Evolutionary conservation across 2,329 filamentous ascomycete species (phyloP).

Genomic region (Chrysoporthe austroafricana): DNA sequence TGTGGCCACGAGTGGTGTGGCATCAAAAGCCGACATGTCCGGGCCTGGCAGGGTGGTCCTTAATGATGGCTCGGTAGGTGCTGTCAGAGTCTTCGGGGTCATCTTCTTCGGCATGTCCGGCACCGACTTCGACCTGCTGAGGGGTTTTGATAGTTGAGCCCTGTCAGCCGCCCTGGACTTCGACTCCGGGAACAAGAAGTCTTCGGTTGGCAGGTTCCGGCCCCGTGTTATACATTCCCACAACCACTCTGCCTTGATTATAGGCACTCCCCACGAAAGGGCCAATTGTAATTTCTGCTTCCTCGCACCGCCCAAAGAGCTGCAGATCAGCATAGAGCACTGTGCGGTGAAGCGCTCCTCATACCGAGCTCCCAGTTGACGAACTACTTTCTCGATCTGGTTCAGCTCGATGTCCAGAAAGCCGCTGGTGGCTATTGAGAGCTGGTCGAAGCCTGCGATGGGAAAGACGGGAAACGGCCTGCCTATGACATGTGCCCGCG

Average conservation of each 20-base stretch:
- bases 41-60: constrained; percentile 19
- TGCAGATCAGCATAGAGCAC: constrained; percentile 79
- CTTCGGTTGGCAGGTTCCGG: constrained; percentile 48
- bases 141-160: constrained; percentile 13
- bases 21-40: constrained; percentile 29
- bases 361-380: constrained; percentile 79
- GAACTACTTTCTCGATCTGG: constrained; percentile 78
- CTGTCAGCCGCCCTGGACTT: constrained; percentile 35
- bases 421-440: constrained; percentile 79
- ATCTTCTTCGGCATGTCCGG: constrained; percentile 25
- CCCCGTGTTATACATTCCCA: constrained; percentile 75
- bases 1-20: constrained; percentile 18
- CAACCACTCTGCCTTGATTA: constrained; percentile 83
- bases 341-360: constrained; percentile 74
- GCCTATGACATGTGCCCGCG: constrained; percentile 72
- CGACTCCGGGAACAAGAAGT: constrained; percentile 54
- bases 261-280: constrained; percentile 73
- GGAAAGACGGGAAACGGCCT: constrained; percentile 75
- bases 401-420: constrained; percentile 84
- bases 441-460: constrained; percentile 68
- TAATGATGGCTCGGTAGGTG: constrained; percentile 15
- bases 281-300: constrained; percentile 82
- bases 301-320: constrained; percentile 58
- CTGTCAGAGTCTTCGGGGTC: constrained; percentile 19
- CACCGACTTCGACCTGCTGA: constrained; percentile 24